phyloP scores from a whole-genome alignment of 805 yeast species.

The Crinitomyces ghanaensis region DNA sequence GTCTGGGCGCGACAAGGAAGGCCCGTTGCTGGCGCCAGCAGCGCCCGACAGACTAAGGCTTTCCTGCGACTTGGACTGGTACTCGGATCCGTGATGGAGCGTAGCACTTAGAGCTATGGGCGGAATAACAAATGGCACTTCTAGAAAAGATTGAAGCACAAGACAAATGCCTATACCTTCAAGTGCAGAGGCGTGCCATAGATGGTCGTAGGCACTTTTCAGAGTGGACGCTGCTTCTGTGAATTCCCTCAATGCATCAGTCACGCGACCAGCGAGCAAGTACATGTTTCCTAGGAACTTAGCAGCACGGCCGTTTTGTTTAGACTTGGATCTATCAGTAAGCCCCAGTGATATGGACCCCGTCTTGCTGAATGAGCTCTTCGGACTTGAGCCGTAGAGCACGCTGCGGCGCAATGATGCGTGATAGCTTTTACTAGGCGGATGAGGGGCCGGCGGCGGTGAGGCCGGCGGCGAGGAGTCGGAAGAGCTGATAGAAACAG shows the following conservation, averaged over 20 bases:
- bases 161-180: slow-evolving; percentile 67
- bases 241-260: slow-evolving; percentile 59
- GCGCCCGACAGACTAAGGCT: slow-evolving; percentile 1
- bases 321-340: slow-evolving; percentile 30
- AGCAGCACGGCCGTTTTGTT: slow-evolving; percentile 59
- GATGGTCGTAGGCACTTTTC: slow-evolving; percentile 53
- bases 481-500: not conserved
- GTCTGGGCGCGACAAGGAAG: not conserved
- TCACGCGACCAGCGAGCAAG: slow-evolving; percentile 66
- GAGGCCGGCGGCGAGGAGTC: too few species aligned
- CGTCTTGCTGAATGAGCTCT: too few species aligned
- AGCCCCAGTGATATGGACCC: slow-evolving; percentile 26
- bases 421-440: too few species aligned
- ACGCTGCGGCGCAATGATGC: too few species aligned
- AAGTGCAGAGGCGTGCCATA: slow-evolving; percentile 85
- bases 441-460: too few species aligned
- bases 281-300: slow-evolving; percentile 70
- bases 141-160: slow-evolving; percentile 46
- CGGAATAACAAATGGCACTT: slow-evolving; percentile 34
- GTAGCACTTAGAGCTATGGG: slow-evolving; percentile 13
- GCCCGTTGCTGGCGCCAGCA: slow-evolving; percentile 2
- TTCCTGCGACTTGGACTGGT: too few species aligned
- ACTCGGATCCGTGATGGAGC: too few species aligned
- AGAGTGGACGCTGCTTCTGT: slow-evolving; percentile 58
- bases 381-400: too few species aligned